phyloP scores from a whole-genome alignment of 345 rosid genomes.

The Toxicodendron radicans region DNA sequence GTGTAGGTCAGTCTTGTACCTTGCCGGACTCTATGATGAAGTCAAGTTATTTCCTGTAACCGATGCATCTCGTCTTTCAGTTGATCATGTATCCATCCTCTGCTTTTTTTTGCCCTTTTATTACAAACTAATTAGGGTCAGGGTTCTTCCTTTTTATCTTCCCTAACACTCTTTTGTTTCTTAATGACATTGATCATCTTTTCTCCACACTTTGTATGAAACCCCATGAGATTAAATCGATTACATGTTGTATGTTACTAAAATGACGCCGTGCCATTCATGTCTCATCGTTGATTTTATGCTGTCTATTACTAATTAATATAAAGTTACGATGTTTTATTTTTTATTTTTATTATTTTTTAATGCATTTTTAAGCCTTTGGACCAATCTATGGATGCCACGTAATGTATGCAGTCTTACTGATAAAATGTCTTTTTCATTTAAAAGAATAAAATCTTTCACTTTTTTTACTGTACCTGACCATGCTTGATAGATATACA shows the following conservation, averaged over 20 bases:
- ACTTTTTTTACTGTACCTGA: neutral
- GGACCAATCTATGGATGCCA: neutral
- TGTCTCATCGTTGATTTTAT: too few relatives aligned
- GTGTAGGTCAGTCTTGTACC: neutral
- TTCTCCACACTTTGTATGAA: neutral
- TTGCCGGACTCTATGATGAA: neutral
- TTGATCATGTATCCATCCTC: too few relatives aligned
- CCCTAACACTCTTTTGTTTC: neutral
- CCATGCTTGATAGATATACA: neutral
- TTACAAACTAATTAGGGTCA: neutral
- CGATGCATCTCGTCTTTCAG: too few relatives aligned
- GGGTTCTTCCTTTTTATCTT: neutral
- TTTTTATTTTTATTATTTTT: neutral
- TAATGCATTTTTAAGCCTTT: neutral
- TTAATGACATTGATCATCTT: neutral
- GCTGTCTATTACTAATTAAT: too few relatives aligned
- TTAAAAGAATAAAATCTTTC: conserved; percentile 14
- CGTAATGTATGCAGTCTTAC: too few relatives aligned
- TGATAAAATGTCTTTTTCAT: neutral
- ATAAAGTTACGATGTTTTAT: too few relatives aligned
- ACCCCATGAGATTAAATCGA: too few relatives aligned
- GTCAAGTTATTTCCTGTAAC: neutral
- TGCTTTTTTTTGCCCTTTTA: neutral
- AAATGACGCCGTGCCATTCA: too few relatives aligned
- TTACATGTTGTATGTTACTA: too few relatives aligned